Evolutionary conservation across 352 stramenopile species (phyloP).

Genomic region (Pythium sp.): DNA sequence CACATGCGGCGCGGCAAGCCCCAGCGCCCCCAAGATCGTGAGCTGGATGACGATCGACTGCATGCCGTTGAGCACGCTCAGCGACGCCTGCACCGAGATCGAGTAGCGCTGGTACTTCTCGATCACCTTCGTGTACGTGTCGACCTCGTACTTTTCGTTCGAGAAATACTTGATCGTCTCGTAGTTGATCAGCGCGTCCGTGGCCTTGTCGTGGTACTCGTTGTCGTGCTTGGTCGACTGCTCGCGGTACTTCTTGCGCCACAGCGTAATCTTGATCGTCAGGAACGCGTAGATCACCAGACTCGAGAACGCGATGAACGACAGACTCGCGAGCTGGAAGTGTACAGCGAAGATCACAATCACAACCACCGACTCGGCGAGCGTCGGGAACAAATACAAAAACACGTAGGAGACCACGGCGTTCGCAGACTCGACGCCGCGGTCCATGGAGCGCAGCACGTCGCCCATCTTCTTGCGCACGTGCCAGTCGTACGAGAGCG

Average conservation of each 20-base stretch:
- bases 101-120: conserved; percentile 92
- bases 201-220: conserved; percentile 97
- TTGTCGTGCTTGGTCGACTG: conserved; percentile 94
- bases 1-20: conserved; percentile 66
- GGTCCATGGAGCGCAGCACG: conserved; percentile 93
- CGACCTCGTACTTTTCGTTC: conserved; percentile 91
- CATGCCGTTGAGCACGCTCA: conserved; percentile 93
- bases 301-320: conserved; percentile 93
- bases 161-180: conserved; percentile 99
- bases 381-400: conserved; percentile 93
- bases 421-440: conserved; percentile 90
- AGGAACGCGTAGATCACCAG: conserved; percentile 95
- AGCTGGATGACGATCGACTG: conserved; percentile 88
- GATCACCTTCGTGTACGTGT: conserved; percentile 91
- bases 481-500: conserved; percentile 97
- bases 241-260: conserved; percentile 97
- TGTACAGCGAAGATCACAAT: conserved; percentile 90
- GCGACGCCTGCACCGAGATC: conserved; percentile 91
- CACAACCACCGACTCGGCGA: conserved; percentile 95
- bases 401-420: conserved; percentile 98
- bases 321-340: conserved; percentile 91
- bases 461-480: conserved; percentile 97
- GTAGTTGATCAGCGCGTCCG: conserved; percentile 97
- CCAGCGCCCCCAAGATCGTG: conserved; percentile 63
- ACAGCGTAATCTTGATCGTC: conserved; percentile 97